These are phyloP conservation scores for Neurospora sp. DNA, from an alignment of 2,329 filamentous ascomycete species.

Conservation along the genomic window DNA sequence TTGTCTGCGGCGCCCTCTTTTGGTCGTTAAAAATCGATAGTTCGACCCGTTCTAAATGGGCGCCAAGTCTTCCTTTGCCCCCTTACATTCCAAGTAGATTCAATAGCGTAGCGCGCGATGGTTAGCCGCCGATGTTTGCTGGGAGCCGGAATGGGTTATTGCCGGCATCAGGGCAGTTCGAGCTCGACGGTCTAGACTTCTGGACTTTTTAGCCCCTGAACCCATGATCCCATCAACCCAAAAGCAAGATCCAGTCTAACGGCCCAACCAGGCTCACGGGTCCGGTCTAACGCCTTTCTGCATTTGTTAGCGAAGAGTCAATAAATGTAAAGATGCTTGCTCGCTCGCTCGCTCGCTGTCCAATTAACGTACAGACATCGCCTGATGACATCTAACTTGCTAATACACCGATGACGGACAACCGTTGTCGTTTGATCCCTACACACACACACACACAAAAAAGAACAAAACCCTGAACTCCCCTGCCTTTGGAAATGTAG, in stretches of 20 bases:
- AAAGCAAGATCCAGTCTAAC: background rate
- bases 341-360: background rate
- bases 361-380: background rate
- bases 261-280: background rate
- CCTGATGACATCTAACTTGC: background rate
- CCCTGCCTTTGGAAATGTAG: background rate
- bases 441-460: too few relatives aligned
- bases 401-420: background rate
- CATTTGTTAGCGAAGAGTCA: background rate
- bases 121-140: background rate
- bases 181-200: background rate
- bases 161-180: background rate
- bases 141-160: background rate
- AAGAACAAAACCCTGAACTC: background rate
- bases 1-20: background rate
- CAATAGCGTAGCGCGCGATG: background rate
- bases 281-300: background rate
- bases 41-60: background rate
- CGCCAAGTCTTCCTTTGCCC: too few relatives aligned
- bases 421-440: background rate
- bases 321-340: background rate
- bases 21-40: background rate
- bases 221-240: background rate
- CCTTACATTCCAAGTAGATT: background rate
- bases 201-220: background rate